Evolutionary conservation across 1,284 basidiomycete species (phyloP).

Genomic region (Sanguinoderma infundibulare): DNA sequence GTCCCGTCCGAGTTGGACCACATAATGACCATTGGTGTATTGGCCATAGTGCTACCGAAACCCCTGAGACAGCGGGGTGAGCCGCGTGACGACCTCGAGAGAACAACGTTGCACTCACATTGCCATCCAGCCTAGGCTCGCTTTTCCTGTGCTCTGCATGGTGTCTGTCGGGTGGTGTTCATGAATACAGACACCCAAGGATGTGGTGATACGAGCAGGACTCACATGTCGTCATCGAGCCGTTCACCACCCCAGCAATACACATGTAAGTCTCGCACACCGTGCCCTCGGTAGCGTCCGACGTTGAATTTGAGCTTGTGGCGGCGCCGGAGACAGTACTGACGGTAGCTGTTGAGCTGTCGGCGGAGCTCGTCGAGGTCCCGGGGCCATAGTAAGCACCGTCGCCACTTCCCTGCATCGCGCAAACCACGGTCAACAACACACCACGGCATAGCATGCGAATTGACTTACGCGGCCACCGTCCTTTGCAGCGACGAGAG

Average conservation of each 20-base stretch:
- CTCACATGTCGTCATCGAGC: constrained; percentile 29
- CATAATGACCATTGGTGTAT: constrained; percentile 47
- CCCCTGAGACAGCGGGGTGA: constrained; percentile 30
- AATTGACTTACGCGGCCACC: constrained; percentile 18
- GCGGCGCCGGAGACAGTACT: constrained; percentile 5
- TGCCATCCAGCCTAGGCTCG: constrained; percentile 32
- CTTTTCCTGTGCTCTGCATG: constrained; percentile 24
- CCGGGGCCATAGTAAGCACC: neutral
- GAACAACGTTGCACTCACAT: constrained; percentile 21
- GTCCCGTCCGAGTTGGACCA: constrained; percentile 49
- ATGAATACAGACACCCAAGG: neutral
- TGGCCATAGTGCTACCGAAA: constrained; percentile 42
- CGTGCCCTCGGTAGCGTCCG: constrained; percentile 16
- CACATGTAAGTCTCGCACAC: constrained; percentile 26
- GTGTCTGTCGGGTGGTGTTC: constrained; percentile 20
- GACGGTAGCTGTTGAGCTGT: constrained; percentile 4
- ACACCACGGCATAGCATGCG: neutral
- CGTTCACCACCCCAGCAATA: constrained; percentile 30
- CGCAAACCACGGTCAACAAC: neutral
- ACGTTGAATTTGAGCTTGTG: constrained; percentile 13
- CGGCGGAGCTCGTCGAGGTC: neutral
- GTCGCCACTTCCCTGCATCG: constrained; percentile 4
- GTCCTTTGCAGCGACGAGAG: constrained; percentile 16
- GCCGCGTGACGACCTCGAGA: neutral
- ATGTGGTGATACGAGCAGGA: neutral